Evolutionary conservation across 305 asterid genomes (phyloP), one percentile per base, ranked within the genome.

Genomic region (Fraxinus floribunda): DNA sequence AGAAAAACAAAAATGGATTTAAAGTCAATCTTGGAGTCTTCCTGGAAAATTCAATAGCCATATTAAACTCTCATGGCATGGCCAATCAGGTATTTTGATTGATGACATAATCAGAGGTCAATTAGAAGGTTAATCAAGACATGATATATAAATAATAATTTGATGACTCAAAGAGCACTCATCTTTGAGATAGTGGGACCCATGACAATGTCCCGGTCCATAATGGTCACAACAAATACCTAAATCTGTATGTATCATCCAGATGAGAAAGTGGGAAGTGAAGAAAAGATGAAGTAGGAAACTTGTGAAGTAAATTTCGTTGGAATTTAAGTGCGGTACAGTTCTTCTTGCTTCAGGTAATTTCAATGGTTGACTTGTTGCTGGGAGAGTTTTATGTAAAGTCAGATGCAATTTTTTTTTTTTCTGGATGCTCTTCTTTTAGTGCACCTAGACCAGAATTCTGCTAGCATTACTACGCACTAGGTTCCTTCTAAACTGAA

Each of bases 71-170:
- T 41, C 78, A 35, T 5, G 41, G 73, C 78, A 35, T 5, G 41
- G 73, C 87, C 87, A 85, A 79, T 82, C 73, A 60, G 72, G 55
- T 29, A 32, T 79, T 60, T 71, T 80, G 88, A 80, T 20, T 26
- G 85, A 80, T 90, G 93, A 86, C 86, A 89, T 83, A 90, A 86
- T 87, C 87, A 35, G 84, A 86, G 84, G 86, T 82, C 86, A 83
- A 83, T 83, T 75, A 26, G 79, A 75, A 80, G 82, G 79, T 73
- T 81, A 38, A 70, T 76, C 77, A 49, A 81, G 35, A 49, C 78
- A 44, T 35, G 72, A 75, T 81, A 87, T 79, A 81, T 83, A 66
- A 85, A 75, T 64, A 82, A 82, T 10, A 76, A 22, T 76, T 44
- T 11, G 74, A 66, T 66, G 74, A 66, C 74, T 66, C 74, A 66